These are phyloP conservation scores for Irpex sp. DNA, from an alignment of 1,284 basidiomycete species.

Conservation along the genomic window DNA sequence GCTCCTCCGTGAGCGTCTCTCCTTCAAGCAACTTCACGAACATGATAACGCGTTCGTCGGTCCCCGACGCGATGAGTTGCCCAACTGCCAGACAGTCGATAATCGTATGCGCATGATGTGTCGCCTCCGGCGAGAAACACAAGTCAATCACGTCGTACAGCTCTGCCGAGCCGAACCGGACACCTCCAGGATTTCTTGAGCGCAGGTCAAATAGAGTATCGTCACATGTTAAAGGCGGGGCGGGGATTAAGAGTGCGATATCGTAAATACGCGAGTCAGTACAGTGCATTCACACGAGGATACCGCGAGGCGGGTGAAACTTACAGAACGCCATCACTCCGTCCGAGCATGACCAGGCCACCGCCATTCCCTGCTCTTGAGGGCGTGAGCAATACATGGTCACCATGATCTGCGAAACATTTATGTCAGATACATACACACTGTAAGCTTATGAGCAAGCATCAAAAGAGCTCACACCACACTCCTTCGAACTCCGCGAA, in stretches of 20 bases:
- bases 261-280: not conserved
- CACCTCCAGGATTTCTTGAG: conserved; percentile 72
- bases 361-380: conserved; percentile 66
- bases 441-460: not conserved
- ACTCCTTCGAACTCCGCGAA: conserved; percentile 65
- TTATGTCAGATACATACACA: not conserved
- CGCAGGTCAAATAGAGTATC: not conserved
- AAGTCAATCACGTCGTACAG: conserved; percentile 79
- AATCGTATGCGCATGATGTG: conserved; percentile 41
- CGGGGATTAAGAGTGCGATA: conserved; percentile 8
- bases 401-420: conserved; percentile 56
- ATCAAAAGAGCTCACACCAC: conserved; percentile 58
- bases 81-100: conserved; percentile 75
- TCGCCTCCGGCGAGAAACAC: conserved; percentile 41
- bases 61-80: conserved; percentile 61
- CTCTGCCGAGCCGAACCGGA: conserved; percentile 83
- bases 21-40: conserved; percentile 70
- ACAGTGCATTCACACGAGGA: not conserved
- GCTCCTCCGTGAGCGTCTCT: conserved; percentile 41
- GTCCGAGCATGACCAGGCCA: conserved; percentile 79
- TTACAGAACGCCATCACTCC: conserved; percentile 77
- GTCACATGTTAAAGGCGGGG: not conserved
- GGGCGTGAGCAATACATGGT: conserved; percentile 66
- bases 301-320: conserved; percentile 21
- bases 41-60: conserved; percentile 79